Percentiles rank a stretch among this genome's conserved stretches.
These are phyloP conservation scores for Termitomyces sp. DNA, from an alignment of 768 basidiomycete species.

Conservation along the genomic window DNA sequence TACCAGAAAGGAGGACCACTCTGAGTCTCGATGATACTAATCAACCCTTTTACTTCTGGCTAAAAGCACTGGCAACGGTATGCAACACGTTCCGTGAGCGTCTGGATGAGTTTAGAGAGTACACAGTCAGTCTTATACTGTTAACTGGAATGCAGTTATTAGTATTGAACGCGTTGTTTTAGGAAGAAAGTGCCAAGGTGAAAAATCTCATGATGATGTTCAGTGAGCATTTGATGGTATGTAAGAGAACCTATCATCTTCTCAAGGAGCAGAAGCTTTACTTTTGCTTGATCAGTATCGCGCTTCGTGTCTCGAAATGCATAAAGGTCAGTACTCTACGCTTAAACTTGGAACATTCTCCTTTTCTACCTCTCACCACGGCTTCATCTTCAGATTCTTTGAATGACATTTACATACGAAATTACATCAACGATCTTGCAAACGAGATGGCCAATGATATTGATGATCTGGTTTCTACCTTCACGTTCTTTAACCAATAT, in stretches of 20 bases:
- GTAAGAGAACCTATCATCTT: neutral
- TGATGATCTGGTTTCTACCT: constrained; percentile 3
- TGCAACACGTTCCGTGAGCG: constrained; percentile 11
- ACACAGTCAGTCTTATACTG: constrained; percentile 12
- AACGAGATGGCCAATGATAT: constrained; percentile 10
- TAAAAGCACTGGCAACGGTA: constrained; percentile 5
- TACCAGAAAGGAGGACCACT: neutral
- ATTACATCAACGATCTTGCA: constrained; percentile 12
- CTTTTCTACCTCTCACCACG: neutral
- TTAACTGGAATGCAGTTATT: neutral
- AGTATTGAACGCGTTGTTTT: neutral
- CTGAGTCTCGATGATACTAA: neutral
- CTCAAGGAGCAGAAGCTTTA: neutral
- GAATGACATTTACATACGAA: constrained; percentile 1
- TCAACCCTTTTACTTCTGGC: constrained; percentile 2
- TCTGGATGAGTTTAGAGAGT: constrained; percentile 15
- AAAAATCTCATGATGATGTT: constrained; percentile 10
- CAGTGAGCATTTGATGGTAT: constrained; percentile 8
- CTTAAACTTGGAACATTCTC: neutral
- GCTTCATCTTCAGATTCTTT: neutral
- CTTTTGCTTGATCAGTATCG: constrained; percentile 10
- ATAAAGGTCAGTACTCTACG: constrained; percentile 1
- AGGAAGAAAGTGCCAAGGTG: constrained; percentile 1
- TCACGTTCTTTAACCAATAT: constrained; percentile 13
- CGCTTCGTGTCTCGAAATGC: constrained; percentile 6